These are phyloP conservation scores for Scheffersomyces stambukii DNA, from an alignment of 1,139 yeast species.

Conservation along the genomic window DNA sequence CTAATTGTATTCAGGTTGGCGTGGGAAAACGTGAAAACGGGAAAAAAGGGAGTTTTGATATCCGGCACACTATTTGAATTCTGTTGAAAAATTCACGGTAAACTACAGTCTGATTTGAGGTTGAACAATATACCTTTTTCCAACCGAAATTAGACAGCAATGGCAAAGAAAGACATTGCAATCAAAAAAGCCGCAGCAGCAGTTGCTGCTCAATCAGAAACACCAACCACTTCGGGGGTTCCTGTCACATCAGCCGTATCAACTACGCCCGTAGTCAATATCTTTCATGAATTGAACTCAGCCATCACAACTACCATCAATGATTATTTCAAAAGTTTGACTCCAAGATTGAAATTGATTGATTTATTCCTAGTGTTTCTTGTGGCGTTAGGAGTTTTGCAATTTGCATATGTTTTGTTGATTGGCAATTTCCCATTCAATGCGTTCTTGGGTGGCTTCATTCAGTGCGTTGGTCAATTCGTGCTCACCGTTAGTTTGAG, in stretches of 20 bases:
- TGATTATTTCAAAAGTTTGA: slow-evolving; percentile 40
- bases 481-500: slow-evolving; percentile 80
- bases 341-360: slow-evolving; percentile 58
- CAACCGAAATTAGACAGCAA: too few relatives aligned
- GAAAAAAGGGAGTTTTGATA: slow-evolving; percentile 4
- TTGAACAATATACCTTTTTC: too few relatives aligned
- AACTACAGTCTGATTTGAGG: too few relatives aligned
- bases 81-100: neutral
- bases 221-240: neutral
- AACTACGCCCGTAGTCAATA: slow-evolving; percentile 6
- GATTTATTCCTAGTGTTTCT: slow-evolving; percentile 75
- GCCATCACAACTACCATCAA: slow-evolving; percentile 47
- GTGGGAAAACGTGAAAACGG: neutral
- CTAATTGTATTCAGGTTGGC: neutral
- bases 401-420: slow-evolving; percentile 69
- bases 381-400: slow-evolving; percentile 70
- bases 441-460: slow-evolving; percentile 92
- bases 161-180: slow-evolving; percentile 36
- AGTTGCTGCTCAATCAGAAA: slow-evolving; percentile 8
- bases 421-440: slow-evolving; percentile 95
- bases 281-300: slow-evolving; percentile 38
- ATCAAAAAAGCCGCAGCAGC: slow-evolving; percentile 22
- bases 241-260: slow-evolving; percentile 2
- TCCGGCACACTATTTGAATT: neutral
- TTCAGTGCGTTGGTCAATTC: slow-evolving; percentile 91